These are phyloP conservation scores for Neurospora sp. DNA, from an alignment of 495 filamentous ascomycete genomes.

Conservation along the genomic window DNA sequence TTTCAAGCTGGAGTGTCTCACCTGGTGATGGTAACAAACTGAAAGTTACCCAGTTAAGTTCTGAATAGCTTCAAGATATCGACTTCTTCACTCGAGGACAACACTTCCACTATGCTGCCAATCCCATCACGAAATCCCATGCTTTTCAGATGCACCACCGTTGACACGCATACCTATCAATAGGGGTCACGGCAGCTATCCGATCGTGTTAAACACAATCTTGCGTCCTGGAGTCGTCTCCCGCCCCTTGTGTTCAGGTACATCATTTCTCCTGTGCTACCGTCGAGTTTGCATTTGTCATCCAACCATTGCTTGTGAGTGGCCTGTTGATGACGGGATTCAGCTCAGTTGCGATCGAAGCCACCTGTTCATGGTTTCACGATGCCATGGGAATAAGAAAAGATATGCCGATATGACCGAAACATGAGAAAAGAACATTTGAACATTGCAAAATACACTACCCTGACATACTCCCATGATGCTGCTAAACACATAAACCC, in stretches of 20 bases:
- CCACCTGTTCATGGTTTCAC: not conserved
- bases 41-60: not conserved
- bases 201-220: not conserved
- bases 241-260: not conserved
- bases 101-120: not conserved
- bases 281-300: not conserved
- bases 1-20: not conserved
- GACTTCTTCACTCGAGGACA: not conserved
- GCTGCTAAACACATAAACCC: not conserved
- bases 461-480: not conserved
- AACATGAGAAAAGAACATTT: not conserved
- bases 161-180: not conserved
- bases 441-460: not conserved
- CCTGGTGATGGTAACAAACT: not conserved
- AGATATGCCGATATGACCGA: not conserved
- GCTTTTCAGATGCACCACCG: not conserved
- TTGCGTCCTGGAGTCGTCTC: not conserved
- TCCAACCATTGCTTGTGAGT: not conserved
- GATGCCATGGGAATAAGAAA: not conserved
- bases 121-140: not conserved
- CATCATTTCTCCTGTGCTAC: not conserved
- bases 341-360: not conserved
- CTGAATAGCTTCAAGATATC: not conserved
- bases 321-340: not conserved
- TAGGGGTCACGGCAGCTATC: not conserved